Evolutionary conservation across 2,329 filamentous ascomycete species (phyloP), one percentile per base, ranked within the genome.

Genomic region (Cytospora chrysosperma): DNA sequence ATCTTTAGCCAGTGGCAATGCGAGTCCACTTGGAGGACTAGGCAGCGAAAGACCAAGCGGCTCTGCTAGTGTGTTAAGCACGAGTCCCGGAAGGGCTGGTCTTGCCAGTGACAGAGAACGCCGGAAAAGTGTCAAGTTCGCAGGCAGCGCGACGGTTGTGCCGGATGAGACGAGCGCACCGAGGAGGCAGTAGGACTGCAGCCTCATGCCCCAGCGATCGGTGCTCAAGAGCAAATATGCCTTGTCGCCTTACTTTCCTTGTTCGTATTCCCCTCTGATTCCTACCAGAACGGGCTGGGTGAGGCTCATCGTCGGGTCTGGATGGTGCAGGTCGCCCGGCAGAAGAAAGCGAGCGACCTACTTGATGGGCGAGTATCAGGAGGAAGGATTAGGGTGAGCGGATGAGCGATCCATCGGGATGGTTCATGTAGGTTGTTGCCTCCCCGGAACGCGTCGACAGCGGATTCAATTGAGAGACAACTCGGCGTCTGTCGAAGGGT

Each of bases 51-150:
- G 54, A 5, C 19, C 61, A 26, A 56, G 61, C 10, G 63, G 58
- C 15, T 69, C 63, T 67, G 69, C 67, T 68, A 66, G 67, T 69
- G 73, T 83, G 2, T 68, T 85, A 4, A 82, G 82, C 67, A 81
- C 81, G 0, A 85, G 82, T 60, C 82, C 82, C 1, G 80, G 79
- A 1, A 69, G 75, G 60, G 68, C 70, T 4, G 69, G 72, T 4
- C 72, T 72, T 2, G 72, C 70, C 1, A 59, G 66, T 0, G 81
- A 83, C 54, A 73, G 83, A 63, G 85, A 87, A 71, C 77, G 84
- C 67, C 79, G 85, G 71, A 88, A 87, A 79, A 88, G 85, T 67
- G 86, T 88, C 69, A 88, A 88, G 75, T 86, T 88, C 73, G 81
- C 80, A 2, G 77, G 77, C 51, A 76, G 58, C 26, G 37, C 59